phyloP scores from a whole-genome alignment of 108 stramenopile genomes.

The Nannochloropsis oceanica region DNA sequence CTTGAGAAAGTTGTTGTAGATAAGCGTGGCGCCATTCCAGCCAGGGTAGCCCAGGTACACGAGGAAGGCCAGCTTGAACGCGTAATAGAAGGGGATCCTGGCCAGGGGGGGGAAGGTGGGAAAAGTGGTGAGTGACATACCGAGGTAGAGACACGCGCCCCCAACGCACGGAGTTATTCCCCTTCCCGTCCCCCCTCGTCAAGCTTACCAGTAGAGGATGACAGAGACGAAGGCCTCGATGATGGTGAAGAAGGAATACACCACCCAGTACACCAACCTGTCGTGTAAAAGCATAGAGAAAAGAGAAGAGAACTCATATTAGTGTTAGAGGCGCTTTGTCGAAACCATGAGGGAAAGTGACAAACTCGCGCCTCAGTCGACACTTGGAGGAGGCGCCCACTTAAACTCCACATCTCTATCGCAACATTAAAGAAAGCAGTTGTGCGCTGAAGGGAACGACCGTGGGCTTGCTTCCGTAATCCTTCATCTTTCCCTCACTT shows the following conservation, averaged over 20 bases:
- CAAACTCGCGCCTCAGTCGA: too few species aligned
- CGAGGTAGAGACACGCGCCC: too few species aligned
- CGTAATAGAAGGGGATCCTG: conserved; percentile 74
- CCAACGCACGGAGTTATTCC: background rate
- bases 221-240: conserved; percentile 66
- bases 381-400: too few species aligned
- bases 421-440: too few species aligned
- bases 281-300: background rate
- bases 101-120: too few species aligned
- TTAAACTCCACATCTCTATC: too few species aligned
- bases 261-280: conserved; percentile 77
- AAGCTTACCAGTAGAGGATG: conserved; percentile 59
- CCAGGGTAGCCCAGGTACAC: conserved; percentile 26
- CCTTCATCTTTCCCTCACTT: too few species aligned
- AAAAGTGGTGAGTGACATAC: too few species aligned
- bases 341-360: too few species aligned
- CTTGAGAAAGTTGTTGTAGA: conserved; percentile 24
- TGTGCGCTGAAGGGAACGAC: too few species aligned
- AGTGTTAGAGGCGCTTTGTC: background rate
- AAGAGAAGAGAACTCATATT: background rate
- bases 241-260: conserved; percentile 74
- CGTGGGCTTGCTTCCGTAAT: too few species aligned
- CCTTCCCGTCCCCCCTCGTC: background rate
- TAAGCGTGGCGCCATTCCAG: conserved; percentile 5
- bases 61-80: conserved; percentile 82